Evolutionary conservation across 495 filamentous ascomycete species (phyloP), one percentile per base, ranked within the genome.

Genomic region (Annulohypoxylon moriforme): DNA sequence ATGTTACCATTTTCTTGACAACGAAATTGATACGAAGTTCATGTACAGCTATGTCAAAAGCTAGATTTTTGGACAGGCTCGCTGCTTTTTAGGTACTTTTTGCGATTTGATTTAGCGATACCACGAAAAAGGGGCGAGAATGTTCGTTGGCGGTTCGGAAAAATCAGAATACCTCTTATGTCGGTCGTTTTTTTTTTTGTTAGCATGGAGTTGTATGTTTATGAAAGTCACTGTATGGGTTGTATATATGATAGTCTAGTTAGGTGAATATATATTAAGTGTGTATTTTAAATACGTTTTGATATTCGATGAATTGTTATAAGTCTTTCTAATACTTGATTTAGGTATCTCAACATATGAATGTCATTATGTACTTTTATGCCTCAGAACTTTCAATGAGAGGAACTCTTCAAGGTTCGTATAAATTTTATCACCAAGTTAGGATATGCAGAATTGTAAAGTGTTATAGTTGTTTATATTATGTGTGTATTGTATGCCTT

Each of bases 51-150:
- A 63, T 68, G 71, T 61, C 63, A 44, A 71, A 59, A 40, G 47
- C 58, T 67, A 71, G 67, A 71, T 67, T 71, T 71, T 50, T 67
- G 61, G 68, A 71, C 63, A 71, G 58, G 68, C 55, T 60, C 64
- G 38, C 63, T 61, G 72, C 64, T 72, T 55, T n/a, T n/a, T n/a
- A n/a, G n/a, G n/a, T n/a, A n/a, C n/a, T n/a, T n/a, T n/a, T 49
- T 47, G 59, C 42, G 60, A 60, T n/a, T 55, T 62, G 44, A 4
- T 36, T 62, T 61, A 72, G n/a, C 60, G 73, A 75, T 75, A 73
- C 69, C 73, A 75, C 46, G 60, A 72, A 64, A 40, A 67, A 49
- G 18, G 46, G 59, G 60, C 44, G 55, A 25, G 50, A 56, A 42
- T 24, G 25, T 52, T 25, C 36, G 29, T 14, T 34, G 13, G 50